These are phyloP conservation scores for Rhizophora apiculata DNA, from an alignment of 345 rosid genomes.

Conservation along the genomic window DNA sequence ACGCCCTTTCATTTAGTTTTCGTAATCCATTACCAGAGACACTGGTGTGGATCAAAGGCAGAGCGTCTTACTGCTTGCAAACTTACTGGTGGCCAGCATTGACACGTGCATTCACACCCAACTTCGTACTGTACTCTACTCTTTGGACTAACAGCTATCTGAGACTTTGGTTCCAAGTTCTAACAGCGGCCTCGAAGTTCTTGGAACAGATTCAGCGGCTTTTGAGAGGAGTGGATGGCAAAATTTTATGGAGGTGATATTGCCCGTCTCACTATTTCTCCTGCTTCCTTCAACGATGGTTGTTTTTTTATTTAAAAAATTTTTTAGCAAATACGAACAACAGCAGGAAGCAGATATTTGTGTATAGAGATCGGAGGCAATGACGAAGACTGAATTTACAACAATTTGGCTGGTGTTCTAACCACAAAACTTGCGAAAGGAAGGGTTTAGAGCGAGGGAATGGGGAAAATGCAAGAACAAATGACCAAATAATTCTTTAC, in stretches of 20 bases:
- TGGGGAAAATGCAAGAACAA: neutral
- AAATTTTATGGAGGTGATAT: conserved; percentile 69
- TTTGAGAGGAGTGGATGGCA: conserved; percentile 72
- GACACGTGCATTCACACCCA: neutral
- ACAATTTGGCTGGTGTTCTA: no score
- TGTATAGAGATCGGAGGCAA: no score
- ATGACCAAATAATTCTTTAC: no score
- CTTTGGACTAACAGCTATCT: neutral
- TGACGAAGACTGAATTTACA: no score
- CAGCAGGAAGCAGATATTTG: no score
- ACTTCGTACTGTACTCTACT: neutral
- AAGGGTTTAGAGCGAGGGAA: no score
- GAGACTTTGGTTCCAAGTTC: neutral
- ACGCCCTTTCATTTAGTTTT: neutral
- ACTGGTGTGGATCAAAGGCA: neutral
- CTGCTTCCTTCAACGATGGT: neutral
- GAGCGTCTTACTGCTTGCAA: neutral
- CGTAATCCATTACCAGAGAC: neutral
- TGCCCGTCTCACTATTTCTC: neutral
- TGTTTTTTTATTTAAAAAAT: neutral
- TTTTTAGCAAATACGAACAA: no score
- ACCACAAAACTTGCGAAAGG: no score
- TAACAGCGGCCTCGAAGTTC: neutral
- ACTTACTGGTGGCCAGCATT: neutral
- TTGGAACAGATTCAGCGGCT: conserved; percentile 52